phyloP scores from a whole-genome alignment of 2,329 filamentous ascomycete species.

The Cercospora zeina region DNA sequence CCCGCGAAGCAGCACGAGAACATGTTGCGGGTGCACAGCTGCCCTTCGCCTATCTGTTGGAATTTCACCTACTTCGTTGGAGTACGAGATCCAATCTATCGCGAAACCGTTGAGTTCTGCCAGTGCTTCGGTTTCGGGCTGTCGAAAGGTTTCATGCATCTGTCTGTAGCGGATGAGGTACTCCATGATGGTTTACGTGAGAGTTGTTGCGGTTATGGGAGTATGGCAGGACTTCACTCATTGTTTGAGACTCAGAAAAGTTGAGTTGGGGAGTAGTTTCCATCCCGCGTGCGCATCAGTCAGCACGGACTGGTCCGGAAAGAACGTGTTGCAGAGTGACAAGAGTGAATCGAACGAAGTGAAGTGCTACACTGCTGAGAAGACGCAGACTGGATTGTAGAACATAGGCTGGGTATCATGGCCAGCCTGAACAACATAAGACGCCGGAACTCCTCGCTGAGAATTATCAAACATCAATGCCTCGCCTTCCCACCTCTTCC shows the following conservation, averaged over 20 bases:
- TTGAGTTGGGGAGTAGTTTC: neutral
- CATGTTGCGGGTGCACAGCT: conserved; percentile 4
- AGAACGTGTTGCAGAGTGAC: neutral
- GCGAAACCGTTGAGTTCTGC: conserved; percentile 67
- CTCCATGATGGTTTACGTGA: conserved; percentile 52
- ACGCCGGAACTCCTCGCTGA: conserved; percentile 17
- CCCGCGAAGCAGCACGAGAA: neutral
- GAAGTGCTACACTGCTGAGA: neutral
- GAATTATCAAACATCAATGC: neutral
- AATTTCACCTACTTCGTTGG: conserved; percentile 62
- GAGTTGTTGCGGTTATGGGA: neutral
- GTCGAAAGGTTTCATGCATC: conserved; percentile 84
- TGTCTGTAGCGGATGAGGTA: conserved; percentile 90
- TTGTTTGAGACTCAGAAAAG: neutral
- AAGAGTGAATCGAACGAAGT: neutral
- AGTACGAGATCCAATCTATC: conserved; percentile 74
- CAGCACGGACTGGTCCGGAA: neutral
- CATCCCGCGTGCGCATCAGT: conserved; percentile 2
- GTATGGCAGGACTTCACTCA: neutral
- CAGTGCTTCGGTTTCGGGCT: conserved; percentile 78
- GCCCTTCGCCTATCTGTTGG: conserved; percentile 18
- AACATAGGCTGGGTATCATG: conserved; percentile 31
- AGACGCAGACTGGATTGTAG: conserved; percentile 49
- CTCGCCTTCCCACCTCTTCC: neutral
- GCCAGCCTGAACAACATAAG: conserved; percentile 35